phyloP scores from a whole-genome alignment of 768 basidiomycete species.

The Obba rivulosa region DNA sequence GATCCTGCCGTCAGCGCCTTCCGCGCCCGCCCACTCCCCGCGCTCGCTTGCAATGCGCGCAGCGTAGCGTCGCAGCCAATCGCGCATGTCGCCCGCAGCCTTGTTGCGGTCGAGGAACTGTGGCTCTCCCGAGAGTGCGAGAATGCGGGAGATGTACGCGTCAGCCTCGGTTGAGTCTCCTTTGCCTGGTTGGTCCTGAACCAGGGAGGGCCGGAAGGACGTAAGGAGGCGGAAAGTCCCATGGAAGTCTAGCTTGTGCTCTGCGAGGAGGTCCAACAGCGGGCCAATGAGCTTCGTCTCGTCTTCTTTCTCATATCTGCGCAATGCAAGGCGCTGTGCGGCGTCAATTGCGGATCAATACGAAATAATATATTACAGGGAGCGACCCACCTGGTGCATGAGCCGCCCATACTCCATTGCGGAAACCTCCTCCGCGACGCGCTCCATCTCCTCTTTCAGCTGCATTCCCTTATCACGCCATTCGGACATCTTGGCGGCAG shows the following conservation, averaged over 20 bases:
- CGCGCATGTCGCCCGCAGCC: constrained; percentile 48
- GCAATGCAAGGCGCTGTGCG: constrained; percentile 70
- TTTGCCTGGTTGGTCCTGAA: too few species aligned
- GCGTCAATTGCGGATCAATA: neutral
- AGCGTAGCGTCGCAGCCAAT: constrained; percentile 64
- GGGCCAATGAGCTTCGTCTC: constrained; percentile 56
- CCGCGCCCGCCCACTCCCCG: constrained; percentile 36
- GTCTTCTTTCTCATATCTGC: constrained; percentile 49
- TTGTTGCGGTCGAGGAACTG: constrained; percentile 36
- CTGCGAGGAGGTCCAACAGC: constrained; percentile 69
- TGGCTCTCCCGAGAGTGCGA: constrained; percentile 43
- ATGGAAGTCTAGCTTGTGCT: constrained; percentile 82
- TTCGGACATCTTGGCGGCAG: constrained; percentile 47
- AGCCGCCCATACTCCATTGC: constrained; percentile 58
- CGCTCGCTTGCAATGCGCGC: constrained; percentile 50
- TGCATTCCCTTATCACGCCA: constrained; percentile 59
- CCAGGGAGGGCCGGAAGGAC: constrained; percentile 46
- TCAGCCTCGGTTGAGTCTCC: constrained; percentile 25
- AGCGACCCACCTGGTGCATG: constrained; percentile 57
- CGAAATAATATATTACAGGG: neutral
- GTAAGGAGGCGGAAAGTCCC: constrained; percentile 73
- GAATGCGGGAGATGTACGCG: constrained; percentile 37
- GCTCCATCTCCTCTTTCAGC: constrained; percentile 55
- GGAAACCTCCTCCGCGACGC: constrained; percentile 52
- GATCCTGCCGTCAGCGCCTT: constrained; percentile 24